A percentile compares a stretch with the other conserved stretches of the same genome.
Evolutionary conservation across 148 eudicot genomes (phyloP).

Genomic region (Dianthus caryophyllus): DNA sequence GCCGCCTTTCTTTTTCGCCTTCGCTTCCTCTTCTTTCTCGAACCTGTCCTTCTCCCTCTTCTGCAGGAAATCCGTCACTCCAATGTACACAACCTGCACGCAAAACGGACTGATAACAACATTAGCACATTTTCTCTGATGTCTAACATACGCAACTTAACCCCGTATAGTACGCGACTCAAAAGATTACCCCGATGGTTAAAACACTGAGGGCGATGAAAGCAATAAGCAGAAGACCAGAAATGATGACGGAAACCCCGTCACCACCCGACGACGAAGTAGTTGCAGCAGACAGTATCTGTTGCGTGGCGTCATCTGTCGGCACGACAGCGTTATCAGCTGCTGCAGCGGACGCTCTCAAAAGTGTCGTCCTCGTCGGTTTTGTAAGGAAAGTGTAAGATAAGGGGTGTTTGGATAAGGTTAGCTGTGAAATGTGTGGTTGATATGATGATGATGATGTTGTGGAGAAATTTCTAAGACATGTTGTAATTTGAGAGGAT

Average conservation of each 20-base stretch:
- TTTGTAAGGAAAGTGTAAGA: neutral
- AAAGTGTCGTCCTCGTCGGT: slow-evolving; percentile 7
- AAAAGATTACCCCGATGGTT: slow-evolving; percentile 22
- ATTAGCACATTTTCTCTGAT: no score
- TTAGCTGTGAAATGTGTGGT: slow-evolving; percentile 21
- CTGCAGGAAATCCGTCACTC: slow-evolving; percentile 79
- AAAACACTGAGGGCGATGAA: slow-evolving; percentile 20
- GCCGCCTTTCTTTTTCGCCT: slow-evolving; percentile 39
- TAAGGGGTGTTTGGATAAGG: slow-evolving; percentile 21
- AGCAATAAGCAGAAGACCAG: slow-evolving; percentile 25
- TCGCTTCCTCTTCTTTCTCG: slow-evolving; percentile 71
- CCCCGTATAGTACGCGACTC: no score
- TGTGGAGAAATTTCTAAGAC: neutral
- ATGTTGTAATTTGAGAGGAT: neutral
- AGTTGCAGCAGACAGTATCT: slow-evolving; percentile 11
- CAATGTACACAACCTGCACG: slow-evolving; percentile 67
- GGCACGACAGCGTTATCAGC: slow-evolving; percentile 8
- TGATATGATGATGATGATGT: neutral
- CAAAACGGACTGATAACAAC: no score
- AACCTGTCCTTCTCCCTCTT: slow-evolving; percentile 81
- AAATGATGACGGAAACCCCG: slow-evolving; percentile 11
- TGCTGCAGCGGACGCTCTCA: neutral
- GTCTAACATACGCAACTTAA: no score
- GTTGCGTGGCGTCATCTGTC: slow-evolving; percentile 6
- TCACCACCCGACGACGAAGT: slow-evolving; percentile 13